Evolutionary conservation across 2,329 filamentous ascomycete genomes (phyloP).

Genomic region (Stenocarpella maydis): DNA sequence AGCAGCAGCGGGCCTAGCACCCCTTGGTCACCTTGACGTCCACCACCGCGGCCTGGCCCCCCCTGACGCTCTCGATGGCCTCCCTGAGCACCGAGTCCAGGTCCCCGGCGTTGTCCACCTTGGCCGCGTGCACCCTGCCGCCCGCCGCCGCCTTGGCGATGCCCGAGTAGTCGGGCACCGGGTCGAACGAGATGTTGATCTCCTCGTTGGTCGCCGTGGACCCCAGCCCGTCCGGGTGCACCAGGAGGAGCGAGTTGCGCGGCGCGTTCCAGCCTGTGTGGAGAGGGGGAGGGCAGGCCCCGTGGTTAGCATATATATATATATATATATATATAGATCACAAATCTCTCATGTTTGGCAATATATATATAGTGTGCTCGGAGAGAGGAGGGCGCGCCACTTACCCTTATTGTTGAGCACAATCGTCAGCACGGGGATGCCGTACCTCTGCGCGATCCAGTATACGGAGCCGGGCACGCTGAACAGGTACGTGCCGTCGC

Average conservation of each 20-base stretch:
- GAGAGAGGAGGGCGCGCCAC: slow-evolving; percentile 38
- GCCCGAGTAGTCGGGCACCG: slow-evolving; percentile 65
- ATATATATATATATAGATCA: no score
- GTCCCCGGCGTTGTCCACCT: slow-evolving; percentile 55
- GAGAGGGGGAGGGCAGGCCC: background rate
- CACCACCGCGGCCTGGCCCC: slow-evolving; percentile 60
- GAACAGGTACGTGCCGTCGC: slow-evolving; percentile 59
- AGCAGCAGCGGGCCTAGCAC: no score
- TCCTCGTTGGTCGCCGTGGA: slow-evolving; percentile 66
- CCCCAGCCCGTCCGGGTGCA: slow-evolving; percentile 65
- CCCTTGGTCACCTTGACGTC: slow-evolving; percentile 59
- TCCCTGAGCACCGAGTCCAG: slow-evolving; percentile 57
- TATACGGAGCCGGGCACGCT: slow-evolving; percentile 57
- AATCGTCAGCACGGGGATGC: slow-evolving; percentile 57
- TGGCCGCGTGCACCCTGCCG: slow-evolving; percentile 59
- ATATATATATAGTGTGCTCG: no score
- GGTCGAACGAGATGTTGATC: slow-evolving; percentile 68
- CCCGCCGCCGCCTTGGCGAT: slow-evolving; percentile 68
- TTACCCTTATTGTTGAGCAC: slow-evolving; percentile 60
- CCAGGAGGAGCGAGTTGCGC: slow-evolving; percentile 62
- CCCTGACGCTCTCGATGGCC: slow-evolving; percentile 60
- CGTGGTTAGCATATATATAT: background rate
- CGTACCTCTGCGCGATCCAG: slow-evolving; percentile 57
- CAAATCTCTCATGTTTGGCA: no score
- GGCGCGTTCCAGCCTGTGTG: slow-evolving; percentile 69